Base-by-base conservation (phyloP, 305 asterid species). In the Fraxinus velutina region DNA sequence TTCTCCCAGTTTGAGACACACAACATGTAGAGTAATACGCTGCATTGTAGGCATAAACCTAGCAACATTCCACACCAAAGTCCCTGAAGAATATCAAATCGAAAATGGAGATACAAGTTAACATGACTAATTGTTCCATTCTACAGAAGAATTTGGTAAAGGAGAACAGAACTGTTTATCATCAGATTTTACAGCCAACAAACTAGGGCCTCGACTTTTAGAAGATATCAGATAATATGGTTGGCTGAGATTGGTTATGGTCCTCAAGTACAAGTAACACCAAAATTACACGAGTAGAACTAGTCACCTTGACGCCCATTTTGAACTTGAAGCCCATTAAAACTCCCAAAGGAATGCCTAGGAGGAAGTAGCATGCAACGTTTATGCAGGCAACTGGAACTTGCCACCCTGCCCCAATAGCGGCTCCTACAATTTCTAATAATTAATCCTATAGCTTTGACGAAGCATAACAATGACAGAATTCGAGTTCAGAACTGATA, bases 31-130 rank as follows among this genome's bases (percentile, higher is more conserved):
- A 89, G 6, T 66, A 92, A 72, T 32, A 88, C 81, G 27, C 84
- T 34, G 6, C 88, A 87, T 72, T 90, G 92, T 34, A 86, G 82
- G 79, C 84, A 36, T 10, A 84, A 85, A 29, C 94, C 94, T 30
- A 83, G 9, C 80, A 90, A 57, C 96, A 92, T 89, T 34, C 96
- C 96, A 10, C 81, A 77, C 96, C 93, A 92, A 77, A 92, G 85
- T 7, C 96, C 96, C 93, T 91, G 84, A 79, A 81, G 64, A 36
- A 52, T 55, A 19, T 36, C 37, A 39, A 10, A 77, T 22, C 7
- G 12, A 55, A 55, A 17, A 55, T 55, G 27, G 27, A 55, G 7
- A 22, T 29, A 66, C 68, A 57, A 6, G 68, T 57, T 57, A 57
- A 57, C 29, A 57, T 17, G 68, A 57, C 17, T 27, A 21, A 10